Conservation (phyloP, 345 rosid genomes). For the Angophora floribunda region DNA sequence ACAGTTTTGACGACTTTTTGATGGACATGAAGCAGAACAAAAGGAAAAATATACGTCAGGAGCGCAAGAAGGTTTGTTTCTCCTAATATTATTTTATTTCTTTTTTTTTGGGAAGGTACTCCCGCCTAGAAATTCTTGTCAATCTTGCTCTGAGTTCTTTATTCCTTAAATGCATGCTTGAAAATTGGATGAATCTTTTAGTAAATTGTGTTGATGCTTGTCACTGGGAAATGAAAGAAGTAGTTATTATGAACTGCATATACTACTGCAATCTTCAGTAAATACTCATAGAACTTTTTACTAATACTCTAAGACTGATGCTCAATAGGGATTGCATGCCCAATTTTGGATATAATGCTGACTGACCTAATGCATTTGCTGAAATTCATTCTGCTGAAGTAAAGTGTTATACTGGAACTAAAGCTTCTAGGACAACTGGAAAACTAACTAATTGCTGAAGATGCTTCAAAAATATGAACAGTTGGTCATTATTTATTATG, state of each 20-base stretch:
- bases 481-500: neutral
- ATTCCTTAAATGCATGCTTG: neutral
- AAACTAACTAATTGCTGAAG: neutral
- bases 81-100: neutral
- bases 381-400: neutral
- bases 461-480: neutral
- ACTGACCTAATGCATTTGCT: neutral
- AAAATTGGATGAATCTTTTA: neutral
- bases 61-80: slow-evolving; percentile 75
- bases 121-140: neutral
- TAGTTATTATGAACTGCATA: neutral
- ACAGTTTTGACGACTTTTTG: slow-evolving; percentile 92
- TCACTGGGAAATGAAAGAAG: neutral
- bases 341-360: neutral
- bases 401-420: neutral
- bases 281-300: neutral
- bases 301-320: neutral
- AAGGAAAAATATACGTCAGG: slow-evolving; percentile 87
- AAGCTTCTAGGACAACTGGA: neutral
- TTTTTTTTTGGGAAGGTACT: neutral
- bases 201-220: neutral
- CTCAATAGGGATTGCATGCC: neutral
- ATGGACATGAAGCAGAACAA: slow-evolving; percentile 94
- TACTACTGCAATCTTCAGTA: neutral
- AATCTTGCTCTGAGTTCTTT: neutral